phyloP scores from a whole-genome alignment of 2,329 filamentous ascomycete genomes.

The Ophiostoma ips region DNA sequence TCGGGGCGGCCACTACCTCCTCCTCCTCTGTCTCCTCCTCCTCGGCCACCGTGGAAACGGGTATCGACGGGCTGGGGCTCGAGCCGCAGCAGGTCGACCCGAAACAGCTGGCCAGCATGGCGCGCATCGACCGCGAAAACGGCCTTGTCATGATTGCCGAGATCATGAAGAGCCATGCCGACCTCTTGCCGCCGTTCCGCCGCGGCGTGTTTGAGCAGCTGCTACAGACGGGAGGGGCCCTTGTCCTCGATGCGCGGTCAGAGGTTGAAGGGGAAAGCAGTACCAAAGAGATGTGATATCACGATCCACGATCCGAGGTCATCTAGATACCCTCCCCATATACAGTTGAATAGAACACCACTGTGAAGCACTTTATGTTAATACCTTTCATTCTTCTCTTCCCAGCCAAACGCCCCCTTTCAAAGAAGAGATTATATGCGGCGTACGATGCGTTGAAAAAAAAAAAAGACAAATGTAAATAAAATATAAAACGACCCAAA shows the following conservation, averaged over 20 bases:
- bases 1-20: neutral
- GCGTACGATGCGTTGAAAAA: neutral
- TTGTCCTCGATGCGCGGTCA: slow-evolving; percentile 19
- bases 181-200: slow-evolving; percentile 26
- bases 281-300: neutral
- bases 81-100: slow-evolving; percentile 34
- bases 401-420: too few species aligned
- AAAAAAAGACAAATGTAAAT: slow-evolving; percentile 1
- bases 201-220: slow-evolving; percentile 32
- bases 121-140: slow-evolving; percentile 45
- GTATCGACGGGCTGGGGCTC: slow-evolving; percentile 24
- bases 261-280: slow-evolving; percentile 6
- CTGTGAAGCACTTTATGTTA: neutral
- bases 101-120: slow-evolving; percentile 29
- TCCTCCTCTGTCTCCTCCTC: neutral
- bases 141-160: slow-evolving; percentile 44
- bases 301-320: too few species aligned
- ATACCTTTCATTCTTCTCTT: neutral
- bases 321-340: neutral
- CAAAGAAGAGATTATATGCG: neutral
- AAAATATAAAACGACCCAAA: slow-evolving; percentile 1
- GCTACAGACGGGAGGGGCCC: slow-evolving; percentile 34
- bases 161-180: slow-evolving; percentile 31
- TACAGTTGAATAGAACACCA: too few species aligned
- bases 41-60: neutral